Evolutionary conservation across 2,329 filamentous ascomycete genomes (phyloP).

Genomic region (Colletotrichum sp.): DNA sequence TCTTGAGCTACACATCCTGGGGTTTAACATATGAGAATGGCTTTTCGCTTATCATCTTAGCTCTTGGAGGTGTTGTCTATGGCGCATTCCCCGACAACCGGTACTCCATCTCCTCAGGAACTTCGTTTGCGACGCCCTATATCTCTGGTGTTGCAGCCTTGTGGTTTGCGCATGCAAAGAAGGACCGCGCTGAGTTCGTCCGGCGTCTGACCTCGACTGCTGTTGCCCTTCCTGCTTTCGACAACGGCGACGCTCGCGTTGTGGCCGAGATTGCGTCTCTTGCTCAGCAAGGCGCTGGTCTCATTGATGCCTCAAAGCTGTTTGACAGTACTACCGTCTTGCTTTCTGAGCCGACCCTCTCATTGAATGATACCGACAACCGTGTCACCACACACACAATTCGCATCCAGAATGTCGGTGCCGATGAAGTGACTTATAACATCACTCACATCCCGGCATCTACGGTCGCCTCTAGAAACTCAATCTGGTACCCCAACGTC

Average conservation of each 20-base stretch:
- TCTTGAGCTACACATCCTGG: conserved; percentile 24
- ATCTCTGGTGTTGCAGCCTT: conserved; percentile 25
- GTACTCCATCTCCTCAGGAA: conserved; percentile 22
- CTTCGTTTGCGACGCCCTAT: conserved; percentile 24
- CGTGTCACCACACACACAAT: conserved; percentile 19
- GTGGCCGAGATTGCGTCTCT: conserved; percentile 1
- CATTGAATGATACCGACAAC: conserved; percentile 23
- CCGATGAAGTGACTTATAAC: conserved; percentile 12
- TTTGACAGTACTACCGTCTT: conserved; percentile 15
- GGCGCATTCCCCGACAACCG: conserved; percentile 19
- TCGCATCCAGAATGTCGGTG: conserved; percentile 14
- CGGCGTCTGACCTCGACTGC: conserved; percentile 17
- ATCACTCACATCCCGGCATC: conserved; percentile 15
- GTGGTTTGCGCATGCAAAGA: conserved; percentile 21
- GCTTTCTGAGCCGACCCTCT: conserved; percentile 15
- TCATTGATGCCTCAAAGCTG: conserved; percentile 20
- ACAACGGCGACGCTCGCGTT: background rate
- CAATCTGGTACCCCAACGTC: conserved; percentile 7
- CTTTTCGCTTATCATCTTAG: conserved; percentile 19
- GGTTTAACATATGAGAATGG: conserved; percentile 25
- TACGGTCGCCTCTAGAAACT: conserved; percentile 9
- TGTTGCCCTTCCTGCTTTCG: conserved; percentile 13
- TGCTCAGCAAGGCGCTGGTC: conserved; percentile 25
- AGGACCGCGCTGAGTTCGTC: conserved; percentile 15
- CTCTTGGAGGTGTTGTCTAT: conserved; percentile 23